A percentile compares a stretch with the other conserved stretches of the same genome.
Evolutionary conservation across 1,139 yeast species (phyloP).

Genomic region (Nakaseomyces kungkrabaensis): DNA sequence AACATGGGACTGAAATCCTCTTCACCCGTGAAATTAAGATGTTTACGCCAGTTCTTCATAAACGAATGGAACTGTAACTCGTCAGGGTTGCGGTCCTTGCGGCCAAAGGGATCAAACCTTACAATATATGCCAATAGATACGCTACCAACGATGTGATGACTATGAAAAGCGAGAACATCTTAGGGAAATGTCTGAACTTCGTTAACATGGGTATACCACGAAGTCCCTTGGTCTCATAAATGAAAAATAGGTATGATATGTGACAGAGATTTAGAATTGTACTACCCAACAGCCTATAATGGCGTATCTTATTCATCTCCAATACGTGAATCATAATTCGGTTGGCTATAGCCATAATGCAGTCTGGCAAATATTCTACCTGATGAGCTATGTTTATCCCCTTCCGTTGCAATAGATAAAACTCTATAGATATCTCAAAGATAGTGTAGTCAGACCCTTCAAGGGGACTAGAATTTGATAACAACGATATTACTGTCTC

Average conservation of each 20-base stretch:
- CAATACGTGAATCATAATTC: conserved; percentile 22
- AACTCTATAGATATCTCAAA: conserved; percentile 23
- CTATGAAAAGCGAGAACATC: conserved; percentile 15
- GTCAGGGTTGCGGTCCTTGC: conserved; percentile 7
- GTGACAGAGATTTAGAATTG: conserved; percentile 16
- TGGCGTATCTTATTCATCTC: conserved; percentile 18
- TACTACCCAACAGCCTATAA: conserved; percentile 17
- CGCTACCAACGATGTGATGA: conserved; percentile 14
- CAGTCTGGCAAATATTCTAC: conserved; percentile 17
- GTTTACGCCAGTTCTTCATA: conserved; percentile 25
- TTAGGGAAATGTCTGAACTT: conserved; percentile 20
- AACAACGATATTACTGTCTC: conserved; percentile 23
- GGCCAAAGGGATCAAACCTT: conserved; percentile 15
- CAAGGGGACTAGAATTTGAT: conserved; percentile 18
- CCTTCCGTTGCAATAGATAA: conserved; percentile 11
- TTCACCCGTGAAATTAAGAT: conserved; percentile 28
- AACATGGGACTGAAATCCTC: conserved; percentile 25
- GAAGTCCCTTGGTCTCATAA: conserved; percentile 8
- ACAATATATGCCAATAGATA: conserved; percentile 19
- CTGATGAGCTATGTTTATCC: conserved; percentile 3
- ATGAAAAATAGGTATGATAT: conserved; percentile 10
- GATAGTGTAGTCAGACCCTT: conserved; percentile 23
- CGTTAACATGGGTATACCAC: conserved; percentile 12
- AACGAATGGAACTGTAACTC: conserved; percentile 23
- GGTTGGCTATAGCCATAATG: conserved; percentile 17